Evolutionary conservation across 2,329 filamentous ascomycete species (phyloP), one percentile per base, ranked within the genome.

Genomic region (Cyphellophora europaea): DNA sequence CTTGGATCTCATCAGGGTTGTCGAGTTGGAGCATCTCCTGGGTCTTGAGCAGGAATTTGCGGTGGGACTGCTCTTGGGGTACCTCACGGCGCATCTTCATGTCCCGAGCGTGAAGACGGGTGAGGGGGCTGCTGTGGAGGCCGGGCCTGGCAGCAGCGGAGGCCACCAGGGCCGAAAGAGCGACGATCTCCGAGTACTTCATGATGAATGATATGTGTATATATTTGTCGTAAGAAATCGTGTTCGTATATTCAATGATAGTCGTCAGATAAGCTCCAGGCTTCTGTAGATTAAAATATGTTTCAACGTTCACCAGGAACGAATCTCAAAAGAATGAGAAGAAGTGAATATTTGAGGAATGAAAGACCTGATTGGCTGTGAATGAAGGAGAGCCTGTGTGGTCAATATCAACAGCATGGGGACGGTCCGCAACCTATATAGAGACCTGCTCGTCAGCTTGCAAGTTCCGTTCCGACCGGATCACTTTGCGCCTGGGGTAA

Each of bases 51-150:
- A 74, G 52, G 49, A 71, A 62, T 44, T 63, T 59, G 37, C 65
- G 54, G 53, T 76, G 71, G 8, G 69, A 68, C 48, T 74, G 69
- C 44, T 75, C 71, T 49, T 74, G 69, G 16, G 71, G 71, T 38
- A 74, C 69, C 50, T 75, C 67, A 45, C 69, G 68, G 13, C 37
- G 41, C 21, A 25, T 8, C 21, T 25, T 25, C 21, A 25, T 25
- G 21, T 25, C 21, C 8, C 21, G 21, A 25, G 21, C 21, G n/a
- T 25, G 8, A 12, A 16, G 5, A 36, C 21, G 21, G 21, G 8
- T 25, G 23, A 39, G 34, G 8, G 21, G 21, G 21, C 21, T n/a
- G 11, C n/a, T n/a, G 13, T 13, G 5, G n/a, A 19, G n/a, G 19
- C n/a, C 10, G 5, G 32, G 18, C 11, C 35, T n/a, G 12, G 35